Evolutionary conservation across 176 grass and related monocot genomes (phyloP).

Genomic region (Bothriochloa decipiens): DNA sequence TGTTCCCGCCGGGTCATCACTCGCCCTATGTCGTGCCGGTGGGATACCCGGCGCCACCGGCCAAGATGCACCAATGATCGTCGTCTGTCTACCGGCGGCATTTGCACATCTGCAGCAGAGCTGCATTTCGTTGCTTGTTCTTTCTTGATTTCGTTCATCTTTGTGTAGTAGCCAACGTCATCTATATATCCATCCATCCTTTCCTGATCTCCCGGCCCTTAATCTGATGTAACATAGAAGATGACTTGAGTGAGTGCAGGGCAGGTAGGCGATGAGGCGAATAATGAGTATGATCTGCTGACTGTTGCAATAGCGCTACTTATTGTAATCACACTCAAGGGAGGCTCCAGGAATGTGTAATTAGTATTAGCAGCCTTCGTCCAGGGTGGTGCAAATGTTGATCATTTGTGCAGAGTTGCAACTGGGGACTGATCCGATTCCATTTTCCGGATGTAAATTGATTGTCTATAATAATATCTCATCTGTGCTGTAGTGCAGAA

Average conservation of each 20-base stretch:
- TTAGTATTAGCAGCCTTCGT: slow-evolving; percentile 42
- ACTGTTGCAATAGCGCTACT: slow-evolving; percentile 45
- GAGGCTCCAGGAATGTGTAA: slow-evolving; percentile 34
- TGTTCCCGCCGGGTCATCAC: slow-evolving; percentile 88
- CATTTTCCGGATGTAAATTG: slow-evolving; percentile 35
- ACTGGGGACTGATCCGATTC: slow-evolving; percentile 28
- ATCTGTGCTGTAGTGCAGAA: slow-evolving; percentile 22
- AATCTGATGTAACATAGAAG: slow-evolving; percentile 39
- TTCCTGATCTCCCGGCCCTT: slow-evolving; percentile 23
- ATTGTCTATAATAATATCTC: background rate
- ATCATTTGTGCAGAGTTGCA: slow-evolving; percentile 15
- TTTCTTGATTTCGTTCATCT: slow-evolving; percentile 42
- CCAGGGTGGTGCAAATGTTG: background rate
- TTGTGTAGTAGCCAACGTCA: slow-evolving; percentile 2
- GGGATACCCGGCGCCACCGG: slow-evolving; percentile 70
- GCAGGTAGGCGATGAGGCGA: slow-evolving; percentile 4
- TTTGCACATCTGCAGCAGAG: background rate
- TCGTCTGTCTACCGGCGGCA: background rate
- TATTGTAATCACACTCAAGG: slow-evolving; percentile 2
- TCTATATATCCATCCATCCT: background rate
- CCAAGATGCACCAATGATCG: slow-evolving; percentile 71
- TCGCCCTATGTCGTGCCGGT: slow-evolving; percentile 81
- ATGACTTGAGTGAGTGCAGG: slow-evolving; percentile 33
- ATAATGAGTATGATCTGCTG: slow-evolving; percentile 37
- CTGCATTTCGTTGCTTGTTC: slow-evolving; percentile 17